Base-by-base conservation (phyloP, 164 flowering plant genomes). In the Vitis riparia region DNA sequence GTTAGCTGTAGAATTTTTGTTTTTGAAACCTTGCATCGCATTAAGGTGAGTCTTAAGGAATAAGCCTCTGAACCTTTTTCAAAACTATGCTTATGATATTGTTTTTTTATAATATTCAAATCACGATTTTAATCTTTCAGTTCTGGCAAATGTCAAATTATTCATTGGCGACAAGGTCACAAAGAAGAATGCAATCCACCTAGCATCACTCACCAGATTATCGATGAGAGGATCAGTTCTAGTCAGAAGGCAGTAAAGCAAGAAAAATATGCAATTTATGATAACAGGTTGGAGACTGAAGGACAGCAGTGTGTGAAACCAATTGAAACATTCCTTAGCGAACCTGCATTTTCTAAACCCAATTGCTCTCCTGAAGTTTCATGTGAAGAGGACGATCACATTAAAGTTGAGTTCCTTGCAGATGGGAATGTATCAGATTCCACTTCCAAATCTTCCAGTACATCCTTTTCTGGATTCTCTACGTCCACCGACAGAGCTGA, bases 391-490 rank as follows among this genome's bases (percentile, higher is more conserved):
- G 66, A 68, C 65, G 74, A 71, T 51, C 19, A 51, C n/a, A 16
- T 4, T n/a, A 65, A 74, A 63, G 72, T 53, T 69, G 81, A 78
- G 62, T 37, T 57, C 70, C 65, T 55, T 44, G 65, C 37, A 51
- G 76, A 75, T 69, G 63, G 59, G 19, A 74, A 74, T 63, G 71
- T 68, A 60, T 60, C 70, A 19, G 58, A 47, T 66, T 62, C 63
- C 52, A 27, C 71, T 66, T 70, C 74, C 51, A 79, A 80, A 60
- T 67, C 79, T 64, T 75, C 80, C 8, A 55, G 61, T 51, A 32
- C 71, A 56, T 71, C 80, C 11, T 72, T 75, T 49, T 75, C 79
- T 75, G 83, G 77, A 61, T 77, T 75, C 56, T 73, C 79, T 44
- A 11, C 77, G 51, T 71, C 72, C 51, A 48, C 66, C 50, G 11